Percentiles rank a stretch among this genome's conserved stretches.
phyloP scores from a whole-genome alignment of 768 basidiomycete species.

The Tulasnella sp. region DNA sequence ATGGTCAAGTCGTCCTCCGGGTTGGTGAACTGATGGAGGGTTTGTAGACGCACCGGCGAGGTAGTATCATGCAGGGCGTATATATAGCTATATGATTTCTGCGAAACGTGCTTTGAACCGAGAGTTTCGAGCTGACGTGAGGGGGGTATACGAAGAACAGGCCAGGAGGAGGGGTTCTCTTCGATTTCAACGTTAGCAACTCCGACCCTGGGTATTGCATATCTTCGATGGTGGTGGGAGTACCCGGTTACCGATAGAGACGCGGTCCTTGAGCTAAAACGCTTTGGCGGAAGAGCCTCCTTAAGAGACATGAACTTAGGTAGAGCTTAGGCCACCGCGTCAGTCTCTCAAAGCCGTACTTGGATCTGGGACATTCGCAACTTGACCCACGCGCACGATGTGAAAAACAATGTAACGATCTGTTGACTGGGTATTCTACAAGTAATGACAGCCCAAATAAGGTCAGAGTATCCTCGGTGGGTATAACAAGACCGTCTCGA shows the following conservation, averaged over 20 bases:
- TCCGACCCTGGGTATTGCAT: neutral
- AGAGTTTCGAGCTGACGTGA: neutral
- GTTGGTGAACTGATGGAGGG: no score
- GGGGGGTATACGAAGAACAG: no score
- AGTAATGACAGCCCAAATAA: neutral
- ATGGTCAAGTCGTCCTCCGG: slow-evolving; percentile 36
- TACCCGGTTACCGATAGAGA: no score
- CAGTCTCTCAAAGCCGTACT: neutral
- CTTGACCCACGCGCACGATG: no score
- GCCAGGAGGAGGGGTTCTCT: neutral
- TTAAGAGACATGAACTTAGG: neutral
- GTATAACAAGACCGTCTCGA: neutral
- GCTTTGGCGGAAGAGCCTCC: neutral
- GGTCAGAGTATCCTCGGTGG: neutral
- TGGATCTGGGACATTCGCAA: no score
- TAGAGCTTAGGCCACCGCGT: slow-evolving; percentile 14
- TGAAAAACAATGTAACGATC: neutral
- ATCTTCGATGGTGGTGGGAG: neutral
- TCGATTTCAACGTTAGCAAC: neutral
- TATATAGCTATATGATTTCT: no score
- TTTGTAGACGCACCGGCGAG: neutral
- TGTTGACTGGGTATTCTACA: neutral
- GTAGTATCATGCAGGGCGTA: no score
- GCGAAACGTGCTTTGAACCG: no score
- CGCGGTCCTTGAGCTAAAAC: neutral